Evolutionary conservation across 2,329 filamentous ascomycete species (phyloP).

Genomic region (Diaporthe australafricana): DNA sequence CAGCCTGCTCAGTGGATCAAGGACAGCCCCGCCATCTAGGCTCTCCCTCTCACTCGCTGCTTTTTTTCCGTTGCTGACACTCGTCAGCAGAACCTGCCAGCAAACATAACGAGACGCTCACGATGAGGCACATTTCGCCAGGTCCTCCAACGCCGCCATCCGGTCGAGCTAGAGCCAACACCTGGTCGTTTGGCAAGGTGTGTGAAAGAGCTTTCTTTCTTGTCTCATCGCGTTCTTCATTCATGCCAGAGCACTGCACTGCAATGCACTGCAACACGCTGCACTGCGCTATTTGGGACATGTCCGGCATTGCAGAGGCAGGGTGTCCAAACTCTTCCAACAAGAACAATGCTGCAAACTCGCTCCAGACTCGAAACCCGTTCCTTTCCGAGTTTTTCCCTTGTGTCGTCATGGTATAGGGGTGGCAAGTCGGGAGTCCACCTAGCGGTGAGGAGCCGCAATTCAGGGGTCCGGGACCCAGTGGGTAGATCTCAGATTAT

Average conservation of each 20-base stretch:
- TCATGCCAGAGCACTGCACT: not conserved
- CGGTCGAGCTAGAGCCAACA: slow-evolving; percentile 33
- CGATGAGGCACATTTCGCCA: slow-evolving; percentile 37
- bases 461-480: slow-evolving; percentile 31
- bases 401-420: slow-evolving; percentile 23
- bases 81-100: slow-evolving; percentile 1
- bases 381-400: slow-evolving; percentile 18
- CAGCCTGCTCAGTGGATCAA: not conserved
- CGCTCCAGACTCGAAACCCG: not conserved
- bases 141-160: slow-evolving; percentile 32
- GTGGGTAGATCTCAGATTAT: slow-evolving; percentile 31
- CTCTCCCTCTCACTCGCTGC: slow-evolving; percentile 8
- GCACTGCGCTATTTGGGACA: not conserved
- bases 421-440: slow-evolving; percentile 25
- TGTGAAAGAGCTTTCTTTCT: slow-evolving; percentile 21
- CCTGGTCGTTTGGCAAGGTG: slow-evolving; percentile 38
- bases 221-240: not conserved
- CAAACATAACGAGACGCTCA: not conserved
- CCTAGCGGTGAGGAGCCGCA: slow-evolving; percentile 26
- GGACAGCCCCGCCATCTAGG: slow-evolving; percentile 24
- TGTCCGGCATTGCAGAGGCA: not conserved
- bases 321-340: not conserved
- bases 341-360: not conserved
- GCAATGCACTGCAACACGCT: not conserved
- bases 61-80: slow-evolving; percentile 19